Percentiles rank a stretch among this genome's conserved stretches.
Conservation (phyloP, 2,329 filamentous ascomycete species). For the Rhynchosporium secalis region DNA sequence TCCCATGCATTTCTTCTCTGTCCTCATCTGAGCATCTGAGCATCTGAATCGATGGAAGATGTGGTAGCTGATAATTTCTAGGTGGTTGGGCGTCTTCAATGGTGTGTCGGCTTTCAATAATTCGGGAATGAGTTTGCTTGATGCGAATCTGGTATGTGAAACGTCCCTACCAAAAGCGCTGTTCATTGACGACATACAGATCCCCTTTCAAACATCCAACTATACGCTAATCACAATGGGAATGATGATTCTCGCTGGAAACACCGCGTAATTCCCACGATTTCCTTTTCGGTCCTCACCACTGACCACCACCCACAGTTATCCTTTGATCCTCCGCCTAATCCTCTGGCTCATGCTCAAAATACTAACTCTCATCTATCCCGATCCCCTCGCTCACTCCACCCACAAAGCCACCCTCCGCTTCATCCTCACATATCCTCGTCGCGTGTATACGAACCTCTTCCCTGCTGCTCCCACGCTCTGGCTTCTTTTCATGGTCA, state of each 20-base stretch:
- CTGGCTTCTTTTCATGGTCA: constrained; percentile 63
- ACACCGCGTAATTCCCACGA: constrained; percentile 49
- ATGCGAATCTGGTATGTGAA: constrained; percentile 58
- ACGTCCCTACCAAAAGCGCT: neutral
- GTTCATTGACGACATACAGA: constrained; percentile 29
- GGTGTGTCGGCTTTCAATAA: constrained; percentile 70
- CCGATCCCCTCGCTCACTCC: constrained; percentile 29
- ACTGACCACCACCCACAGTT: constrained; percentile 37
- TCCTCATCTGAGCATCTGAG: neutral
- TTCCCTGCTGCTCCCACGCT: constrained; percentile 65
- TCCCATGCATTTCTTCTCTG: neutral
- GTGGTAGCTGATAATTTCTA: constrained; percentile 18
- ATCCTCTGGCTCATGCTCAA: constrained; percentile 55
- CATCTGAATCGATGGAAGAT: neutral
- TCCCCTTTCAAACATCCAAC: constrained; percentile 44
- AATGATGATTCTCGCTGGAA: constrained; percentile 61
- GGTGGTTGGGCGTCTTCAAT: constrained; percentile 67
- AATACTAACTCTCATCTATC: constrained; percentile 44
- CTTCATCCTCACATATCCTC: constrained; percentile 57
- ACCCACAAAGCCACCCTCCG: constrained; percentile 50
- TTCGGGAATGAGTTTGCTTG: constrained; percentile 67
- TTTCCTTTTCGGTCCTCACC: neutral
- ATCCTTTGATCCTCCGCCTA: constrained; percentile 62
- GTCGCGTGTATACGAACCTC: constrained; percentile 61
- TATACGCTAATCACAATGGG: constrained; percentile 51